A percentile compares a stretch with the other conserved stretches of the same genome.
Conservation (phyloP, 768 basidiomycete species). For the Lactarius hengduanensis region DNA sequence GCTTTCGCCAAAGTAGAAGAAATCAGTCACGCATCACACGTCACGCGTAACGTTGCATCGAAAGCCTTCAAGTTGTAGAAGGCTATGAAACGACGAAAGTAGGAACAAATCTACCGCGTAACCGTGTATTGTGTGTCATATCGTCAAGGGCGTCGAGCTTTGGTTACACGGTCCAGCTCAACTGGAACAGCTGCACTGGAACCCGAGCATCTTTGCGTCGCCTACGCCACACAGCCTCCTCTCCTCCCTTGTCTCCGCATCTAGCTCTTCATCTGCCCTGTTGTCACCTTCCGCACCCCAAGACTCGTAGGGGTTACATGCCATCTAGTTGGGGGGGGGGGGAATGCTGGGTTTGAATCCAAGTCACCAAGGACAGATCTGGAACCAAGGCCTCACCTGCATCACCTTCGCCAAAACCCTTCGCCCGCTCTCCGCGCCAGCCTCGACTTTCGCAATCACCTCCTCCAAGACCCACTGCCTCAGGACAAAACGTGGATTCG, state of each 20-base stretch:
- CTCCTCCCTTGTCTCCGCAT: slow-evolving; percentile 65
- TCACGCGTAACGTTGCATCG: not conserved
- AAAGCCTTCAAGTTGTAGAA: too few relatives aligned
- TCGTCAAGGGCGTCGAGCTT: not conserved
- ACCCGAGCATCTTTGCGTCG: slow-evolving; percentile 72
- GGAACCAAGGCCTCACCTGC: slow-evolving; percentile 50
- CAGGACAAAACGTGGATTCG: slow-evolving; percentile 90
- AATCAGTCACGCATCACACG: not conserved
- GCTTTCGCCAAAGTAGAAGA: too few relatives aligned
- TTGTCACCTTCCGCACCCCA: slow-evolving; percentile 78
- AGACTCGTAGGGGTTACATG: slow-evolving; percentile 75
- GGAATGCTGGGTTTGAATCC: not conserved
- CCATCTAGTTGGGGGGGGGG: slow-evolving; percentile 62
- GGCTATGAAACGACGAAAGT: not conserved
- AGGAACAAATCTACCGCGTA: not conserved
- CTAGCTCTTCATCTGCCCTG: slow-evolving; percentile 45
- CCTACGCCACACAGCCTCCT: slow-evolving; percentile 77
- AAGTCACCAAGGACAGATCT: not conserved
- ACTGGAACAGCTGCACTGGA: slow-evolving; percentile 94
- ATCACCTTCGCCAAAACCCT: slow-evolving; percentile 76
- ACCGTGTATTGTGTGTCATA: not conserved
- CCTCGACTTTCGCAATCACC: slow-evolving; percentile 74
- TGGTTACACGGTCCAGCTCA: slow-evolving; percentile 35
- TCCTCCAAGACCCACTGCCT: slow-evolving; percentile 97
- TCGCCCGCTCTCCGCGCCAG: slow-evolving; percentile 61